Evolutionary conservation across 805 yeast genomes (phyloP).

Genomic region (Metschnikowia proteae): DNA sequence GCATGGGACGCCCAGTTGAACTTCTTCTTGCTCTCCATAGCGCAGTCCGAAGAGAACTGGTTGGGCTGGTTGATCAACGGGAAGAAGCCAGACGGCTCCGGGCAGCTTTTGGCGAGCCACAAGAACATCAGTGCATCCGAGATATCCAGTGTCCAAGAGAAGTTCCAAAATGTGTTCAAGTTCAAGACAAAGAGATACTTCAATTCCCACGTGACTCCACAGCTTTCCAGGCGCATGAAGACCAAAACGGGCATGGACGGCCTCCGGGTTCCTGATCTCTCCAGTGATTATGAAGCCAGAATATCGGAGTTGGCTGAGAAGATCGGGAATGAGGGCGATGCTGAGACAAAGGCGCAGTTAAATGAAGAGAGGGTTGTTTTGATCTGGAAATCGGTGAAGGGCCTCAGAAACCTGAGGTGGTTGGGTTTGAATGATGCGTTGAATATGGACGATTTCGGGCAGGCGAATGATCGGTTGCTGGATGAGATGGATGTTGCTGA

Average conservation of each 20-base stretch:
- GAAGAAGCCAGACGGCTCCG: slow-evolving; percentile 28
- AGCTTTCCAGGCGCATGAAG: slow-evolving; percentile 39
- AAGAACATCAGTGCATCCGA: slow-evolving; percentile 22
- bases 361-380: slow-evolving; percentile 27
- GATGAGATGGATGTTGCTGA: neutral
- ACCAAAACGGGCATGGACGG: slow-evolving; percentile 29
- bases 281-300: neutral
- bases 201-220: slow-evolving; percentile 42
- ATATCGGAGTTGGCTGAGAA: slow-evolving; percentile 9
- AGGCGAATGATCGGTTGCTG: neutral
- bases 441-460: slow-evolving; percentile 5
- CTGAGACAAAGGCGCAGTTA: slow-evolving; percentile 10
- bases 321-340: slow-evolving; percentile 12
- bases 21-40: slow-evolving; percentile 25
- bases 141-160: slow-evolving; percentile 17
- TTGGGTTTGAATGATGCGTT: slow-evolving; percentile 6
- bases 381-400: slow-evolving; percentile 32
- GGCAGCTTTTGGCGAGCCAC: slow-evolving; percentile 24
- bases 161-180: slow-evolving; percentile 22
- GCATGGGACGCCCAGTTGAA: slow-evolving; percentile 25
- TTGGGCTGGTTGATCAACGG: slow-evolving; percentile 40
- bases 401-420: slow-evolving; percentile 10
- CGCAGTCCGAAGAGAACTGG: slow-evolving; percentile 32
- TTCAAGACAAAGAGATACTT: slow-evolving; percentile 36
- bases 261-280: slow-evolving; percentile 10